Evolutionary conservation across 352 stramenopile genomes (phyloP), one percentile per base, ranked within the genome.

Genomic region (Phytophthora syringae): DNA sequence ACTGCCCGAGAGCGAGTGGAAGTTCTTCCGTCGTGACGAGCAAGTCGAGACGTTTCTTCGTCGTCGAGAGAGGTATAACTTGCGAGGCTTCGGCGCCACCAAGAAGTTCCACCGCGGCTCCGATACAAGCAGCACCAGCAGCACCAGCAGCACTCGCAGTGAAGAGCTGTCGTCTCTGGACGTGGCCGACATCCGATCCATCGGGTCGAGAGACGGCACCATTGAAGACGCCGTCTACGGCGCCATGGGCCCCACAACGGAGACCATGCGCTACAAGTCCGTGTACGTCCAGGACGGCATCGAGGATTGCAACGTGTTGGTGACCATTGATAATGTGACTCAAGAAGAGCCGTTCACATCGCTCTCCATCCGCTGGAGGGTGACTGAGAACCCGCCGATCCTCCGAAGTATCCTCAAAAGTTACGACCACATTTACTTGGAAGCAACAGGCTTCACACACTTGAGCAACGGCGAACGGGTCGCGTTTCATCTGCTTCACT

Each of bases 351-450:
- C 70, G 3, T 67, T 72, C 16, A 61, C 37, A 1, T 51, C 36
- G 16, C 55, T 71, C 6, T 69, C 70, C 3, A 69, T 75, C 37
- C 60, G 52, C 24, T 72, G 55, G 40, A 25, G 69, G 50, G 61
- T 70, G 34, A 59, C 70, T 18, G 62, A 74, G 52, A 75, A 72
- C 48, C 51, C 52, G 10, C 59, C 66, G 10, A 53, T 70, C 21
- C 65, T 72, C 40, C 70, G 65, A 2, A 68, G 30, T 21, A 61
- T 74, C 21, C 56, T 72, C 13, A 73, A 72, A 43, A 72, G 60
- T 22, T 69, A 73, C n/a, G 71, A 76, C 45, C 71, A 74, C 44
- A 60, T 79, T 3, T 79, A 76, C 58, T 22, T 79, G 39, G 71
- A 76, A 18, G 53, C 71, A 1, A 73, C 63, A 39, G 66, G 61